Conservation (phyloP, 768 basidiomycete species). For the Butyriboletus loyo region DNA sequence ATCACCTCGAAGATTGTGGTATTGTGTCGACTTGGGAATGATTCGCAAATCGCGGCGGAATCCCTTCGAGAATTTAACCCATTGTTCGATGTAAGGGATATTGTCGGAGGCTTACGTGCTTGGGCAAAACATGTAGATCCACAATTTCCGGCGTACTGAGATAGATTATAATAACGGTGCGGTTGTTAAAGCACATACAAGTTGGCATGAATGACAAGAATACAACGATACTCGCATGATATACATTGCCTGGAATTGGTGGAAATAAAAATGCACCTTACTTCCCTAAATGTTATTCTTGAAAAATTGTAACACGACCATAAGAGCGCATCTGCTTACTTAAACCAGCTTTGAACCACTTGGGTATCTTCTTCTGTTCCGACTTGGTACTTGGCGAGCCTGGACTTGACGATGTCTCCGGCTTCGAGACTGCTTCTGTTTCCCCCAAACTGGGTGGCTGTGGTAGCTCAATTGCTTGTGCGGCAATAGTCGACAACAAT, state of each 20-base stretch:
- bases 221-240: conserved; percentile 4
- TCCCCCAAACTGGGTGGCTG: conserved; percentile 43
- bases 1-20: conserved; percentile 43
- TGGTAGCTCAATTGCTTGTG: conserved; percentile 66
- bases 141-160: conserved; percentile 76
- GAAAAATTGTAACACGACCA: background rate
- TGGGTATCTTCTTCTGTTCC: conserved; percentile 62
- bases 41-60: conserved; percentile 84
- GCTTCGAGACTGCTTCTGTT: conserved; percentile 2
- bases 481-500: conserved; percentile 52
- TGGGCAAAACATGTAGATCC: conserved; percentile 77
- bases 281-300: conserved; percentile 18
- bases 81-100: conserved; percentile 50
- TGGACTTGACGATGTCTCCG: conserved; percentile 8
- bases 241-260: background rate
- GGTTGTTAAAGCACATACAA: conserved; percentile 2
- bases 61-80: conserved; percentile 27
- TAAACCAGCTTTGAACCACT: conserved; percentile 71
- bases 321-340: conserved; percentile 39
- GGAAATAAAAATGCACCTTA: conserved; percentile 39
- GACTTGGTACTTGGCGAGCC: conserved; percentile 6
- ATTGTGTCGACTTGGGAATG: conserved; percentile 88
- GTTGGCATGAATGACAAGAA: conserved; percentile 1
- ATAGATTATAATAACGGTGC: background rate
- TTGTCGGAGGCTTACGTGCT: conserved; percentile 78